phyloP scores from a whole-genome alignment of 495 filamentous ascomycete genomes.

The Lineolata rhizophorae region DNA sequence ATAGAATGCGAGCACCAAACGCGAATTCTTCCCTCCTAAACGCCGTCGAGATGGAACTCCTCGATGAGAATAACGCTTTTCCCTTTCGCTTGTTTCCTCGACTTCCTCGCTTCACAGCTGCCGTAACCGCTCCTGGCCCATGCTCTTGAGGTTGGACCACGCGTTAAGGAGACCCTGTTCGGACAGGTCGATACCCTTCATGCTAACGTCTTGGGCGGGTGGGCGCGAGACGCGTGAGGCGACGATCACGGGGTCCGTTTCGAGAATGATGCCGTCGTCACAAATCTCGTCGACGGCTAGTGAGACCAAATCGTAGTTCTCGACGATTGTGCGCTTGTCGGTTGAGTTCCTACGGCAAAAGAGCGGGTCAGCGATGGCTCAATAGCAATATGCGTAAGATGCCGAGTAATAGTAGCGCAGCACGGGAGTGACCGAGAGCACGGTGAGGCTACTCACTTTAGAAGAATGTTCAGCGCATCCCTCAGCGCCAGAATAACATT shows the following conservation, averaged over 20 bases:
- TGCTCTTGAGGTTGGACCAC: conserved; percentile 85
- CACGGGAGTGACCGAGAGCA: too few species aligned
- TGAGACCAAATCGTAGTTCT: conserved; percentile 38
- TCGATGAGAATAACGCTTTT: too few species aligned
- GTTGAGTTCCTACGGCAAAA: conserved; percentile 72
- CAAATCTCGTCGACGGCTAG: conserved; percentile 90
- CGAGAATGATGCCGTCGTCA: conserved; percentile 89
- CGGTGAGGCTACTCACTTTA: too few species aligned
- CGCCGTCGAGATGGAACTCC: too few species aligned
- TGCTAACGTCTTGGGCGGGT: conserved; percentile 72
- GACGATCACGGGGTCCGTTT: conserved; percentile 87
- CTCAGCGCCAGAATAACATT: conserved; percentile 74
- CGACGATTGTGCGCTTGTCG: conserved; percentile 91
- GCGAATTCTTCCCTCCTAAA: too few species aligned
- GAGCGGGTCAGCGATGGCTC: too few species aligned
- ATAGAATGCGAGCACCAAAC: too few species aligned
- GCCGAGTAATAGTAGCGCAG: too few species aligned
- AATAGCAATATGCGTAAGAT: too few species aligned
- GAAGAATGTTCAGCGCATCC: conserved; percentile 72
- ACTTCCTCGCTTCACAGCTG: too few species aligned
- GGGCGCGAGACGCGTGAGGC: conserved; percentile 76
- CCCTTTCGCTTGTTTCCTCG: too few species aligned
- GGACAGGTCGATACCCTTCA: conserved; percentile 83
- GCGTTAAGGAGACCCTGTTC: conserved; percentile 92
- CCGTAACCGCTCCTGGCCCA: conserved; percentile 76